Evolutionary conservation across 768 basidiomycete genomes (phyloP).

Genomic region (Pilatotrama ljubarskyi): DNA sequence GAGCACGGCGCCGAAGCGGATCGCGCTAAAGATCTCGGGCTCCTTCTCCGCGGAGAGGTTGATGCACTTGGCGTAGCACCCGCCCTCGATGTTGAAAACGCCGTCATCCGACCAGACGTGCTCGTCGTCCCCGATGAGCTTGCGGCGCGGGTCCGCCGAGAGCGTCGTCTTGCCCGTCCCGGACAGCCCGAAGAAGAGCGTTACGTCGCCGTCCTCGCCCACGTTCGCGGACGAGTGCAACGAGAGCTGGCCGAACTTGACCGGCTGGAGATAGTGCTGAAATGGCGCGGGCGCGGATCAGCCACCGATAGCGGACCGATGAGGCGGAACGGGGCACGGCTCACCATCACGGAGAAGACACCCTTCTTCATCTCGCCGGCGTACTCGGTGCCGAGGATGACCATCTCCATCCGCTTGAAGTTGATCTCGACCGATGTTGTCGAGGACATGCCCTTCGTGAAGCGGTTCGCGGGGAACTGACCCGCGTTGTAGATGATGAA

Average conservation of each 20-base stretch:
- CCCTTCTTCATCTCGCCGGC: slow-evolving; percentile 99
- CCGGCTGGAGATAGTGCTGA: slow-evolving; percentile 95
- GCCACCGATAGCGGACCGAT: slow-evolving; percentile 1
- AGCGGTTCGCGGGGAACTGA: slow-evolving; percentile 99
- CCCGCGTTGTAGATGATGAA: slow-evolving; percentile 99
- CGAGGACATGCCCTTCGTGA: slow-evolving; percentile 99
- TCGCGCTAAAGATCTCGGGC: slow-evolving; percentile 95
- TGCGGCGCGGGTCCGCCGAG: slow-evolving; percentile 91
- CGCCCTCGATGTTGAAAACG: slow-evolving; percentile 99
- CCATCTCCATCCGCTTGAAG: slow-evolving; percentile 99
- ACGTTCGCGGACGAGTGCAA: slow-evolving; percentile 98
- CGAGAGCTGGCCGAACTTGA: slow-evolving; percentile 97
- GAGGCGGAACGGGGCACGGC: slow-evolving; percentile 17
- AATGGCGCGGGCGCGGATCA: slow-evolving; percentile 17
- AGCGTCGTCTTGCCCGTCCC: slow-evolving; percentile 99
- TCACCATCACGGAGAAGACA: slow-evolving; percentile 96
- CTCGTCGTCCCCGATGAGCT: slow-evolving; percentile 98
- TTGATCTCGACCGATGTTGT: slow-evolving; percentile 99
- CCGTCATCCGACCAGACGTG: slow-evolving; percentile 99
- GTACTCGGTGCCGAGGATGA: slow-evolving; percentile 97
- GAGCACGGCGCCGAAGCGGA: slow-evolving; percentile 93
- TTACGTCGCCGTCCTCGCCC: slow-evolving; percentile 87
- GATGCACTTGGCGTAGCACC: slow-evolving; percentile 98
- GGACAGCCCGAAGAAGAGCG: slow-evolving; percentile 97
- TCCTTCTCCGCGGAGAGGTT: slow-evolving; percentile 97